Conservation (phyloP, 148 eudicot genomes). For the Talinum fruticosum region DNA sequence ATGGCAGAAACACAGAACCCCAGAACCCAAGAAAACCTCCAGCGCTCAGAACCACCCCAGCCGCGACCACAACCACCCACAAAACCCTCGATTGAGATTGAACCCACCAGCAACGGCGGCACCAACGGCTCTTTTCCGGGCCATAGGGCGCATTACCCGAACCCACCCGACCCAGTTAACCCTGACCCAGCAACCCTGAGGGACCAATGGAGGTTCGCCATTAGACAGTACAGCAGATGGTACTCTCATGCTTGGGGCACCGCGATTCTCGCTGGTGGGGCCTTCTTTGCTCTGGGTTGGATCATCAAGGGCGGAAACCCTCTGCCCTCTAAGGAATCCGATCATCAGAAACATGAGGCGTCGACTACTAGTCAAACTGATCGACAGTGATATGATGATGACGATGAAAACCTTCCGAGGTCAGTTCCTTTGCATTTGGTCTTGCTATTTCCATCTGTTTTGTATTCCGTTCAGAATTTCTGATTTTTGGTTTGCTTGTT, state of each 20-base stretch:
- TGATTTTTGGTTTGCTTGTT: too few species aligned
- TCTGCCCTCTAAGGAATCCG: conserved; percentile 43
- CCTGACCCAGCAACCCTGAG: conserved; percentile 58
- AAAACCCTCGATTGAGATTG: conserved; percentile 16
- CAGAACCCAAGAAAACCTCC: conserved; percentile 15
- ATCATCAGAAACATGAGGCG: not conserved
- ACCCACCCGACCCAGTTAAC: conserved; percentile 53
- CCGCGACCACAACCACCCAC: conserved; percentile 12
- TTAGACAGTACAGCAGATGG: conserved; percentile 82
- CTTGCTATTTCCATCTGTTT: too few species aligned
- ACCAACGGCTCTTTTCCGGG: conserved; percentile 22
- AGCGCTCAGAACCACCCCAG: not conserved
- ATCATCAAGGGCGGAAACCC: conserved; percentile 84
- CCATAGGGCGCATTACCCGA: conserved; percentile 37
- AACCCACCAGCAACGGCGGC: not conserved
- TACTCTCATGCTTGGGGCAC: conserved; percentile 98
- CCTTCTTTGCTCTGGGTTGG: conserved; percentile 97
- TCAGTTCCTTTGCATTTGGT: conserved; percentile 5
- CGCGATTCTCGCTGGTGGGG: conserved; percentile 86
- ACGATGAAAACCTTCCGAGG: conserved; percentile 8
- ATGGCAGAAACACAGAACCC: conserved; percentile 34
- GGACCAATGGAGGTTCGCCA: conserved; percentile 88
- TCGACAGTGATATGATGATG: not conserved
- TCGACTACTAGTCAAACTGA: not conserved
- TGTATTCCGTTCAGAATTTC: too few species aligned